Evolutionary conservation across 495 filamentous ascomycete species (phyloP).

Genomic region (Aspergillus bertholletiae): DNA sequence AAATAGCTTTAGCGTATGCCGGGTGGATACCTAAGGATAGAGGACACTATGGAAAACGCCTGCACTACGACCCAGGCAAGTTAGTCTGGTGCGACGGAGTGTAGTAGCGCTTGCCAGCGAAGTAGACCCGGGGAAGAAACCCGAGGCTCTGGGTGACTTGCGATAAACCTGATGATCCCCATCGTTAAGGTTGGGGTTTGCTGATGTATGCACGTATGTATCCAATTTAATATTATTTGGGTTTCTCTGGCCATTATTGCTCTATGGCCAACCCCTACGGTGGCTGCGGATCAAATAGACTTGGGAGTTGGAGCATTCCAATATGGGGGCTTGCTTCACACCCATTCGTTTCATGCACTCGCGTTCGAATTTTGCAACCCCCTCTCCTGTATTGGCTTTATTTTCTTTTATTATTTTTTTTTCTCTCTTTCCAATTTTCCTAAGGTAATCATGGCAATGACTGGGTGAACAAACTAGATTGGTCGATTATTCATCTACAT

Average conservation of each 20-base stretch:
- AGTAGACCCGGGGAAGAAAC: conserved; percentile 7
- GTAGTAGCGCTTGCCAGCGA: neutral
- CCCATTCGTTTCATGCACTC: conserved; percentile 4
- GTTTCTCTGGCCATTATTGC: neutral
- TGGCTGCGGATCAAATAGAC: neutral
- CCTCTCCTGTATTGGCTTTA: neutral
- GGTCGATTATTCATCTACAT: neutral
- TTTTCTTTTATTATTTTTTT: neutral
- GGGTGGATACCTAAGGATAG: neutral
- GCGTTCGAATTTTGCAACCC: neutral
- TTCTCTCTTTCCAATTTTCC: conserved; percentile 2
- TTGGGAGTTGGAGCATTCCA: conserved; percentile 20
- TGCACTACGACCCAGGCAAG: neutral
- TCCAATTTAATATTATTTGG: neutral
- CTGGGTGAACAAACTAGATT: neutral
- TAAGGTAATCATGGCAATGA: neutral
- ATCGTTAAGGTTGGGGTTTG: conserved; percentile 12
- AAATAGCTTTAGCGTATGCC: neutral
- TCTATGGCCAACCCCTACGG: neutral
- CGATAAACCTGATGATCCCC: conserved; percentile 14
- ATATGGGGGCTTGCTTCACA: conserved; percentile 1
- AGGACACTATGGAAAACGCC: neutral
- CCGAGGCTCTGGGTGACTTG: conserved; percentile 15
- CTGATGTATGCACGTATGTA: neutral
- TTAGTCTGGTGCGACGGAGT: neutral